Percentiles rank a stretch among this genome's conserved stretches.
Evolutionary conservation across 2,329 filamentous ascomycete species (phyloP).

Genomic region (Alternaria sp.): DNA sequence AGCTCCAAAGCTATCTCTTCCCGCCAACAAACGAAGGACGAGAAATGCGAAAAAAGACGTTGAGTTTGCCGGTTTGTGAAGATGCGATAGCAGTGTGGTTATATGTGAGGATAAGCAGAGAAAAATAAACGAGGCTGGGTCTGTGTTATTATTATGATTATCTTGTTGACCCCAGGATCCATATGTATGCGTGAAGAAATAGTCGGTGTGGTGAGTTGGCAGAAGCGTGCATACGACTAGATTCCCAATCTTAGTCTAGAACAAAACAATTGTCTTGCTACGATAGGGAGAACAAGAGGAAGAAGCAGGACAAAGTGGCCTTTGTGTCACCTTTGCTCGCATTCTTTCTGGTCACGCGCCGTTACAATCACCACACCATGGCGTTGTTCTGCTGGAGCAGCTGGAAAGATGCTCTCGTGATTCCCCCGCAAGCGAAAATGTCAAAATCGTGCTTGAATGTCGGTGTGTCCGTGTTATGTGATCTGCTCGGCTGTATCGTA

Average conservation of each 20-base stretch:
- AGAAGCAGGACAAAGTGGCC: slow-evolving; percentile 1
- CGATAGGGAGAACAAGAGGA: background rate
- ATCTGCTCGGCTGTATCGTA: slow-evolving; percentile 4
- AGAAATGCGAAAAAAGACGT: background rate
- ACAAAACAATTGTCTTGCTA: background rate
- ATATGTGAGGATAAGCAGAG: background rate
- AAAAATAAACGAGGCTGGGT: background rate
- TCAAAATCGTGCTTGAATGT: slow-evolving; percentile 4
- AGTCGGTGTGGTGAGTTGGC: slow-evolving; percentile 8
- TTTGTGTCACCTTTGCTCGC: background rate
- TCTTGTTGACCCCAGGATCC: background rate
- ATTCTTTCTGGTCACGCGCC: background rate
- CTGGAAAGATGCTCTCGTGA: background rate
- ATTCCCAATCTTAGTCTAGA: slow-evolving; percentile 3
- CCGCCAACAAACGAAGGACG: background rate
- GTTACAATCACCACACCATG: background rate
- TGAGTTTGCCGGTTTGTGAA: background rate
- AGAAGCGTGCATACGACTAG: background rate
- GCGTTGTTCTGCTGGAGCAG: background rate
- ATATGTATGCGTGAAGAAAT: background rate
- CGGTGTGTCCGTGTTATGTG: slow-evolving; percentile 5
- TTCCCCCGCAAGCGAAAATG: background rate
- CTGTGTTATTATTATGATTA: background rate
- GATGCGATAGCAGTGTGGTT: background rate
- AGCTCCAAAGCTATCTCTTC: background rate